Evolutionary conservation across 305 asterid species (phyloP), one percentile per base, ranked within the genome.

Genomic region (Fraxinus dipetala): DNA sequence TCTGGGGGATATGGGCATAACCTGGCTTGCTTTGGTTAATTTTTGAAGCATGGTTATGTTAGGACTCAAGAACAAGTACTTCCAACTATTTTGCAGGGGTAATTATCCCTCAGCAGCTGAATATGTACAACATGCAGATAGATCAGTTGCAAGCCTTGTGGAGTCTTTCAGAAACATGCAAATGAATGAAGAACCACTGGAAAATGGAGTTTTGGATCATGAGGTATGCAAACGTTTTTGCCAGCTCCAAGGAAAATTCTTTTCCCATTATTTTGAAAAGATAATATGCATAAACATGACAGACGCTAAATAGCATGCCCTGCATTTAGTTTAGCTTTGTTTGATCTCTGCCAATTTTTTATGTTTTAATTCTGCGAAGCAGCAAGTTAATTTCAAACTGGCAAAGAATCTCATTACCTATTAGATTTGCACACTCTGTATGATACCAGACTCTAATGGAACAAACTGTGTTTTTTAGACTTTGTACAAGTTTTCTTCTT

Each of bases 121-220:
- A 83, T 96, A 93, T 70, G 24, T 81, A 43, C 92, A 89, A 59
- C 90, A 89, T 78, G 90, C 90, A 78, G 93, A 91, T 85, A 89
- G 93, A 88, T 91, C 97, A 75, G 91, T 91, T 10, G 90, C 89
- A 80, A 94, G 96, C 85, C 98, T 96, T 56, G 97, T 96, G 32
- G 99, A 96, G 81, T 84, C 85, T 77, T 92, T 92, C 84, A 90
- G 90, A 83, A 93, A 87, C 90, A 91, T 94, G 98, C 92, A 90
- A 83, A 76, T 92, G 78, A 95, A 89, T 38, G 93, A 93, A 85
- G 92, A 91, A 80, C 89, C 77, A 26, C 18, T 45, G 36, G 59
- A 31, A 24, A 65, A 65, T 34, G 69, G 61, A 22, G 36, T 74
- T 9, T 36, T 8, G 28, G 69, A 76, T 26, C 38, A 76, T 28